phyloP scores from a whole-genome alignment of 768 basidiomycete species.

The Auricularia sp. region DNA sequence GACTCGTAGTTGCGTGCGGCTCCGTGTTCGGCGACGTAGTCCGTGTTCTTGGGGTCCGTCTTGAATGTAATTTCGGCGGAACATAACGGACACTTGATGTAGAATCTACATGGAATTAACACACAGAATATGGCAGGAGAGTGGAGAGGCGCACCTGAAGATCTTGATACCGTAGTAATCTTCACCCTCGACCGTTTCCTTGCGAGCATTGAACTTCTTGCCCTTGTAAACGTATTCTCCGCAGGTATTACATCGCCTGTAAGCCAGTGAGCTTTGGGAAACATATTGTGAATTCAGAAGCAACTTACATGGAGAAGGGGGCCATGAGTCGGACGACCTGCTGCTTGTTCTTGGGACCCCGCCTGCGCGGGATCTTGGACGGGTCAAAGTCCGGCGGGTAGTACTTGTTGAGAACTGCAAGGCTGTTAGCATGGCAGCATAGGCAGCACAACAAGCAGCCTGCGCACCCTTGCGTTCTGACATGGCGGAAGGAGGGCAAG shows the following conservation, averaged over 20 bases:
- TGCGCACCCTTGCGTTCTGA: too few relatives aligned
- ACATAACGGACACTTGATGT: slow-evolving; percentile 63
- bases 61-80: slow-evolving; percentile 99
- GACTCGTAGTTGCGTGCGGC: slow-evolving; percentile 97
- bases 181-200: slow-evolving; percentile 95
- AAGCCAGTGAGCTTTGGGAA: slow-evolving; percentile 2
- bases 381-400: slow-evolving; percentile 99
- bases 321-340: slow-evolving; percentile 99
- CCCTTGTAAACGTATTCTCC: slow-evolving; percentile 99
- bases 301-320: slow-evolving; percentile 86
- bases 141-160: slow-evolving; percentile 62
- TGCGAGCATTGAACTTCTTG: slow-evolving; percentile 98
- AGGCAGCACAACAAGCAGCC: too few relatives aligned
- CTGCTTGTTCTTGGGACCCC: slow-evolving; percentile 86
- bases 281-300: not conserved
- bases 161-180: slow-evolving; percentile 99
- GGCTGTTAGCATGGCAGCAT: slow-evolving; percentile 2
- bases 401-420: slow-evolving; percentile 81
- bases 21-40: slow-evolving; percentile 89
- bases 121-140: not conserved
- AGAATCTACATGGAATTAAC: not conserved
- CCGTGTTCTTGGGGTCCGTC: slow-evolving; percentile 96
- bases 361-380: slow-evolving; percentile 85
- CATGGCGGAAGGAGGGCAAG: too few relatives aligned
- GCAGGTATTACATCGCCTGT: slow-evolving; percentile 85